phyloP scores from a whole-genome alignment of 2,329 filamentous ascomycete species.

The Aspergillus pseudoterreus region DNA sequence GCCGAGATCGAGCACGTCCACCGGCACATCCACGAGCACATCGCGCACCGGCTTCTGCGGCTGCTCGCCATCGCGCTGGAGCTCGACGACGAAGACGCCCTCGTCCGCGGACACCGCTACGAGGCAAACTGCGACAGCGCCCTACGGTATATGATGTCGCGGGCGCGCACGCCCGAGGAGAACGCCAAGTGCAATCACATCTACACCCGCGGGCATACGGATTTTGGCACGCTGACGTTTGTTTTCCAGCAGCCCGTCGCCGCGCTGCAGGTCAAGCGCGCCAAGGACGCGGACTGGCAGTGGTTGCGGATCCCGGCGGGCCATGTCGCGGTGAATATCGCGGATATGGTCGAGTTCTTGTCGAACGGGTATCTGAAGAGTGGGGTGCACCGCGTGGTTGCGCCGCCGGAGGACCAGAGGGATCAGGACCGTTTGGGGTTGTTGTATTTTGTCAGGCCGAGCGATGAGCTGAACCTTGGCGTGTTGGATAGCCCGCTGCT shows the following conservation, averaged over 20 bases:
- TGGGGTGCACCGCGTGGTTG: conserved; percentile 45
- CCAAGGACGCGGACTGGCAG: conserved; percentile 45
- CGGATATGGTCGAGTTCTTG: conserved; percentile 46
- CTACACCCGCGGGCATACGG: conserved; percentile 50
- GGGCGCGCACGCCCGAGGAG: conserved; percentile 46
- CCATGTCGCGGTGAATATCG: conserved; percentile 50
- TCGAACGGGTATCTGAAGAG: conserved; percentile 49
- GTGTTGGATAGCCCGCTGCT: conserved; percentile 31
- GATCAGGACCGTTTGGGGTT: conserved; percentile 36
- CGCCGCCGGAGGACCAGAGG: conserved; percentile 45
- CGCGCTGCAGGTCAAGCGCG: conserved; percentile 51
- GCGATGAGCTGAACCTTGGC: conserved; percentile 26
- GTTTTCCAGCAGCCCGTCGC: conserved; percentile 57
- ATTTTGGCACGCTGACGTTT: conserved; percentile 54
- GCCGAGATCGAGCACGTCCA: conserved; percentile 56
- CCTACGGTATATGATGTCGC: conserved; percentile 59
- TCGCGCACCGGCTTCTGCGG: conserved; percentile 53
- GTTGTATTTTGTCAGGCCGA: conserved; percentile 45
- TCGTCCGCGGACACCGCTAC: conserved; percentile 55
- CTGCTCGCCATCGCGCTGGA: conserved; percentile 59
- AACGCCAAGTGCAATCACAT: conserved; percentile 23
- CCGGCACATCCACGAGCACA: conserved; percentile 49
- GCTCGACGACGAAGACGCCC: conserved; percentile 54
- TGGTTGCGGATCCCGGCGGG: conserved; percentile 47
- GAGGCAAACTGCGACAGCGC: conserved; percentile 56